Evolutionary conservation across 2,329 filamentous ascomycete species (phyloP).

Genomic region (Fusarium palustre): DNA sequence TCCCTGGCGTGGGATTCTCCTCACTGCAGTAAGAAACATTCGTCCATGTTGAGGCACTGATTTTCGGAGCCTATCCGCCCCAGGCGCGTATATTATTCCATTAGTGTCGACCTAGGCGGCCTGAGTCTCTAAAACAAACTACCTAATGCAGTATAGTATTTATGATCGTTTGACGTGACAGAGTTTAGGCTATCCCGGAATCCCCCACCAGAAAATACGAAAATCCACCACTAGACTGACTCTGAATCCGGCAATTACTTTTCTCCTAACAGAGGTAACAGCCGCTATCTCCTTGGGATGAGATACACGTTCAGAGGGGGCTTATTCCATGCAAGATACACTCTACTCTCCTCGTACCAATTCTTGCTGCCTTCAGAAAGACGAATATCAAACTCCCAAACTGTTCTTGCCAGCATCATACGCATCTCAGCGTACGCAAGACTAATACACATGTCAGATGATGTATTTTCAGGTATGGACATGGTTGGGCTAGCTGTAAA

Average conservation of each 20-base stretch:
- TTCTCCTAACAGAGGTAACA: neutral
- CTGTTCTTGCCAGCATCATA: slow-evolving; percentile 3
- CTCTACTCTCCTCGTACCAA: neutral
- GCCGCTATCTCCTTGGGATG: neutral
- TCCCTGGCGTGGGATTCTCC: too few relatives aligned
- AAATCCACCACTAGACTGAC: neutral
- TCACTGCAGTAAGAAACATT: neutral
- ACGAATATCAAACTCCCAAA: slow-evolving; percentile 14
- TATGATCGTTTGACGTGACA: too few relatives aligned
- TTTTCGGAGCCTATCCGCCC: neutral
- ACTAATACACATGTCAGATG: neutral
- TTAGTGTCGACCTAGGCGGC: neutral
- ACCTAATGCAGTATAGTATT: neutral
- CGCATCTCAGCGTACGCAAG: slow-evolving; percentile 22
- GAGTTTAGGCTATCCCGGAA: neutral
- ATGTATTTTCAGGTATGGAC: too few relatives aligned
- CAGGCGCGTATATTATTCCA: neutral
- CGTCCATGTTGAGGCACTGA: neutral
- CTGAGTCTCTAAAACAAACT: neutral
- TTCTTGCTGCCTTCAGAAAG: neutral
- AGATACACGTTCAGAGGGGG: neutral
- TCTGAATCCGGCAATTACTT: neutral
- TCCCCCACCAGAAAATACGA: neutral
- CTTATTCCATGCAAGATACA: slow-evolving; percentile 6
- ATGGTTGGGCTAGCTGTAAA: neutral